Base-by-base conservation (phyloP, 768 basidiomycete species). In the Gyrodon lividus region DNA sequence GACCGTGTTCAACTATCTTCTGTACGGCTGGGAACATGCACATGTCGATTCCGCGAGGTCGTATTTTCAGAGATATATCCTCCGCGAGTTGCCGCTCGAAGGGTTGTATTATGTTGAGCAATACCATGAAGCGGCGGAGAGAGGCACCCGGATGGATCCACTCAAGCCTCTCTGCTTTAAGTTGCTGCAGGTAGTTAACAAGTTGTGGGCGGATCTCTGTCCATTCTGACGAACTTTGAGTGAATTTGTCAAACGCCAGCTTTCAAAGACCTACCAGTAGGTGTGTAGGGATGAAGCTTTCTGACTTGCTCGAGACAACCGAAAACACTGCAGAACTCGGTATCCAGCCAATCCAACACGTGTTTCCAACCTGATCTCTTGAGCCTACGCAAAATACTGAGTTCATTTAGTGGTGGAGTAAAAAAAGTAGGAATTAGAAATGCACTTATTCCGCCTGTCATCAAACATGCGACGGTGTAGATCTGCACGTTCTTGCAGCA, bases 141-240 rank as follows among this genome's bases (percentile, higher is more conserved):
- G n/a, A n/a, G 33, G 10, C 10, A 34, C 10, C 33, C 16, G 4
- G 12, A 34, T 10, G 16, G 16, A 20, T 5, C 12, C 2, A 0
- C 7, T 1, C 35, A 38, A 22, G 6, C 9, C 3, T 5, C 13
- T 41, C 10, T 19, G 46, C 19, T 12, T 41, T 59, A 6, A 7
- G 17, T 5, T 16, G 8, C 31, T 33, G 37, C 19, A 48, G 20
- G 50, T 45, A 51, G 5, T n/a, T 17, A n/a, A 43, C 5, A 12
- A 56, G 26, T 9, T 26, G 5, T 6, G 54, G 55, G 2, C 13
- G 17, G 5, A 60, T 57, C 37, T 38, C 3, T n/a, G 20, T 17
- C 59, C 55, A 59, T 39, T 56, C 58, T 59, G 22, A 13, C 33
- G 33, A 22, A 8, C 2, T 3, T 26, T 39, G 41, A 4, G 31